Evolutionary conservation across 148 eudicot species (phyloP).

Genomic region (Hydrangea macrophylla): DNA sequence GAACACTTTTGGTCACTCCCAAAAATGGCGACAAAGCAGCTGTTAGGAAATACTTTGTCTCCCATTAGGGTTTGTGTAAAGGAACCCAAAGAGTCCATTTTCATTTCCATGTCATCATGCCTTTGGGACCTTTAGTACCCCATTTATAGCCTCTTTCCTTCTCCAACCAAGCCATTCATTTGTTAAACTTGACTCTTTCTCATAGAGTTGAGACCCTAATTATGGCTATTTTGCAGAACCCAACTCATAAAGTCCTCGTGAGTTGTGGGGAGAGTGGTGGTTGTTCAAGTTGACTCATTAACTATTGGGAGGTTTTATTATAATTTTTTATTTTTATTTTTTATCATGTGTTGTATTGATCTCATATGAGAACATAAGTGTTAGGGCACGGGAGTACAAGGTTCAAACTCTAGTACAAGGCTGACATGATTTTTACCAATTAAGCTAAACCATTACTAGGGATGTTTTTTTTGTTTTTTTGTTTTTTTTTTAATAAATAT

Average conservation of each 20-base stretch:
- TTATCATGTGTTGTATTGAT: too few species aligned
- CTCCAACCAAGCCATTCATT: slow-evolving; percentile 1
- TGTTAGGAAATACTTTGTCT: slow-evolving; percentile 23
- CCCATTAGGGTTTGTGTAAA: slow-evolving; percentile 28
- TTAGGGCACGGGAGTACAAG: too few species aligned
- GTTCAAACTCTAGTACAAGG: too few species aligned
- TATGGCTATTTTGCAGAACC: slow-evolving; percentile 12
- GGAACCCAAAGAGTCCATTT: slow-evolving; percentile 17
- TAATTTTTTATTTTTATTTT: too few species aligned
- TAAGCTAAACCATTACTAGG: too few species aligned
- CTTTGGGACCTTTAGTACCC: slow-evolving; percentile 24
- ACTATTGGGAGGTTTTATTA: too few species aligned
- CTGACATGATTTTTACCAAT: too few species aligned
- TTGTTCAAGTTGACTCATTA: too few species aligned
- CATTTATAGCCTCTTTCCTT: slow-evolving; percentile 3
- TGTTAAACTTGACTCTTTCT: slow-evolving; percentile 3
- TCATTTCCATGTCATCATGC: slow-evolving; percentile 24
- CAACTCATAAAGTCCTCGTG: background rate
- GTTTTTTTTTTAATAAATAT: too few species aligned
- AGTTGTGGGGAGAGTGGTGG: too few species aligned
- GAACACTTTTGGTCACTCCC: slow-evolving; percentile 20
- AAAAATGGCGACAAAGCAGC: slow-evolving; percentile 28
- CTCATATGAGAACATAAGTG: too few species aligned
- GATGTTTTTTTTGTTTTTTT: too few species aligned
- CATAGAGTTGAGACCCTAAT: slow-evolving; percentile 7